Conservation (phyloP, 306 rosid species). For the Casuarina equisetifolia region DNA sequence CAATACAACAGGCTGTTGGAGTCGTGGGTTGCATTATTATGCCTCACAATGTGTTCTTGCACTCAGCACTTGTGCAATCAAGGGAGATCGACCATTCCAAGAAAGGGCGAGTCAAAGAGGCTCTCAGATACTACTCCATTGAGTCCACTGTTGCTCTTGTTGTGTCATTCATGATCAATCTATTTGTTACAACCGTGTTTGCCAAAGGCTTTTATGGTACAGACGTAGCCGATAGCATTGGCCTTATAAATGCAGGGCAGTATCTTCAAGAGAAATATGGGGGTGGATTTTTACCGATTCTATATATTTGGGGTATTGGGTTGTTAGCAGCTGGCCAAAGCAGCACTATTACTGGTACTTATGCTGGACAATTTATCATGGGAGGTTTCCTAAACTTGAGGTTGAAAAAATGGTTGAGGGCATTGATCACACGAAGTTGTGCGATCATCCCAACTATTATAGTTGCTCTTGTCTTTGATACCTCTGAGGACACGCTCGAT, state of each 20-base stretch:
- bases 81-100: slow-evolving; percentile 66
- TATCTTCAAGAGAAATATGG: slow-evolving; percentile 91
- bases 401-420: slow-evolving; percentile 92
- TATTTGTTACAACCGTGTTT: slow-evolving; percentile 89
- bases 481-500: slow-evolving; percentile 70
- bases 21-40: slow-evolving; percentile 95
- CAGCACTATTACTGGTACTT: slow-evolving; percentile 96
- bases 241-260: slow-evolving; percentile 89
- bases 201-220: slow-evolving; percentile 89
- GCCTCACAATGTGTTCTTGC: slow-evolving; percentile 97
- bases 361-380: slow-evolving; percentile 99
- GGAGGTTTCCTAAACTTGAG: slow-evolving; percentile 85
- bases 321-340: slow-evolving; percentile 97
- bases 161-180: slow-evolving; percentile 73
- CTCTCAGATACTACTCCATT: slow-evolving; percentile 82
- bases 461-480: slow-evolving; percentile 80
- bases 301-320: slow-evolving; percentile 94
- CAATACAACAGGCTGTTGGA: slow-evolving; percentile 91
- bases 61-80: slow-evolving; percentile 96
- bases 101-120: slow-evolving; percentile 85
- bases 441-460: slow-evolving; percentile 87
- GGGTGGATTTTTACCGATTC: slow-evolving; percentile 80
- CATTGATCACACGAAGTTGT: slow-evolving; percentile 82
- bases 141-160: slow-evolving; percentile 83
- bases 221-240: slow-evolving; percentile 65